Evolutionary conservation across 148 eudicot genomes (phyloP).

Genomic region (Persicaria maculosa): DNA sequence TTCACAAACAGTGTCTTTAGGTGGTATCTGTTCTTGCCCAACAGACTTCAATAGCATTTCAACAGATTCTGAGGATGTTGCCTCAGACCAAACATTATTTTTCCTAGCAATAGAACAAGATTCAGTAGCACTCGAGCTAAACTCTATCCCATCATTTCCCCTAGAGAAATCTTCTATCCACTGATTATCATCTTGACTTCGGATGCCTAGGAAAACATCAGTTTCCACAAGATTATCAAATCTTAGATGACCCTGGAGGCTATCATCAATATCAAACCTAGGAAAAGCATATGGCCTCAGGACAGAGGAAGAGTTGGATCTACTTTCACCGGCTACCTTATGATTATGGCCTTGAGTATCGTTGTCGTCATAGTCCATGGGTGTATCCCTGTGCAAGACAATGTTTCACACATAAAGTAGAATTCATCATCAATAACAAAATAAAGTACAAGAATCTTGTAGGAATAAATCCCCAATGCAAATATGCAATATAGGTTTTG

Average conservation of each 20-base stretch:
- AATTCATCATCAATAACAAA: neutral
- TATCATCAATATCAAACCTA: slow-evolving; percentile 87
- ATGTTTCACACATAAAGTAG: neutral
- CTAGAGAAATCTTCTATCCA: slow-evolving; percentile 94
- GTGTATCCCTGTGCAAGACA: slow-evolving; percentile 46
- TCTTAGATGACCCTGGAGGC: slow-evolving; percentile 68
- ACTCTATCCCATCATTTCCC: slow-evolving; percentile 68
- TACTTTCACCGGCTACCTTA: slow-evolving; percentile 72
- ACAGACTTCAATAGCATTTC: slow-evolving; percentile 88
- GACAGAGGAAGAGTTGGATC: slow-evolving; percentile 61
- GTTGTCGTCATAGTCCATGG: slow-evolving; percentile 90
- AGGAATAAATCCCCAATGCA: neutral
- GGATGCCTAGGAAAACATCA: slow-evolving; percentile 88
- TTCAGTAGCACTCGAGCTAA: slow-evolving; percentile 70
- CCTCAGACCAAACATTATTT: slow-evolving; percentile 98
- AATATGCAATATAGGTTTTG: neutral
- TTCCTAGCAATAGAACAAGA: slow-evolving; percentile 67
- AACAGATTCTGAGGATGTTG: slow-evolving; percentile 94
- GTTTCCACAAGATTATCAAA: slow-evolving; percentile 89
- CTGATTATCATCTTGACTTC: slow-evolving; percentile 79
- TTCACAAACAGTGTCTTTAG: slow-evolving; percentile 32
- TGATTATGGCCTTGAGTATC: slow-evolving; percentile 73
- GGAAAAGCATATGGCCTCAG: slow-evolving; percentile 78
- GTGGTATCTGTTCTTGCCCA: slow-evolving; percentile 81
- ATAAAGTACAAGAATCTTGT: neutral